Evolutionary conservation across 2,329 filamentous ascomycete species (phyloP), one percentile per base, ranked within the genome.

Genomic region (Fonsecaea nubica): DNA sequence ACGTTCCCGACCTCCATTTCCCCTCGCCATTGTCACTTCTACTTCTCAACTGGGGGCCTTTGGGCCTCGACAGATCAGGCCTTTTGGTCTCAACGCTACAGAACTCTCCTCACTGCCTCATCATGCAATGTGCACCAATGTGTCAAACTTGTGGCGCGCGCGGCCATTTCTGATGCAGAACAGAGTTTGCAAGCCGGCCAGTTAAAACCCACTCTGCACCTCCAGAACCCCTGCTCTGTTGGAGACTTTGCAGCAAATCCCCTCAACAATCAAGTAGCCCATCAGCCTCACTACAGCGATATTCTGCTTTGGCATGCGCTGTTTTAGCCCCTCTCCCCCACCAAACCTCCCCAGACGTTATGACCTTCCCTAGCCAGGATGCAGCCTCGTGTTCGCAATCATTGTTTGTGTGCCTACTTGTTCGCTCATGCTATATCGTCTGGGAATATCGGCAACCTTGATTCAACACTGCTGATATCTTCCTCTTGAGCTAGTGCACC

Each of bases 271-370:
- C 45, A 33, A 45, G 30, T 50, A 15, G 6, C 33, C 40, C 40
- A 32, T 59, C 40, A 30, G 35, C 57, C 36, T 50, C 55, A 58
- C 12, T 15, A 50, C 21, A 36, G 13, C 25, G 57, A 59, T 50
- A 18, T 55, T 18, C 13, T 30, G 30, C 52, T 55, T 35, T 35
- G 53, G 30, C 53, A 36, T 54, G 30, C 21, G 12, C 4, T 30
- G n/a, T 38, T 30, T 58, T 30, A n/a, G 45, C 45, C 4, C 21
- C 45, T n/a, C 45, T 15, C 12, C 45, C 45, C 45, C 45, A 3
- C 45, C 21, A 13, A 25, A 13, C n/a, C 42, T 12, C 36, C 36
- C 36, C 36, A 40, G 6, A 21, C n/a, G 42, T 48, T 50, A 9
- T 32, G 7, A 25, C 18, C 25, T 30, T 50, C 21, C 21, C 21